phyloP scores from a whole-genome alignment of 176 grass and related monocot species.

The Oropetium thomaeum region DNA sequence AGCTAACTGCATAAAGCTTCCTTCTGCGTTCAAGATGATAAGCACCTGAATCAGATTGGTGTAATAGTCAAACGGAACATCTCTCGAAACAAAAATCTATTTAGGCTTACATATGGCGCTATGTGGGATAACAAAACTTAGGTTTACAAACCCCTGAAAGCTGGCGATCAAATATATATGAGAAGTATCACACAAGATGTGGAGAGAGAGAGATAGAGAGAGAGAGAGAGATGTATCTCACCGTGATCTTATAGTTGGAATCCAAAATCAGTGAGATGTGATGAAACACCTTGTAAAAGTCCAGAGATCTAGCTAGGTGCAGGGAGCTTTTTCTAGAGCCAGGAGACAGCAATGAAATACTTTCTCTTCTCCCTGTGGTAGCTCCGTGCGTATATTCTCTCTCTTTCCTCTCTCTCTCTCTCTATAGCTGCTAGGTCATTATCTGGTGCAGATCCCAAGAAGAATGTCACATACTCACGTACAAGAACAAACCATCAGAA shows the following conservation, averaged over 20 bases:
- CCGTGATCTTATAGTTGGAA: background rate
- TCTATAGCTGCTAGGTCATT: conserved; percentile 16
- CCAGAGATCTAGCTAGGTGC: conserved; percentile 35
- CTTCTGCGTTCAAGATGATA: background rate
- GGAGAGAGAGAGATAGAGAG: background rate
- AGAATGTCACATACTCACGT: conserved; percentile 34
- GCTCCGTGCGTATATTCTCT: background rate
- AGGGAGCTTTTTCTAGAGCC: conserved; percentile 14
- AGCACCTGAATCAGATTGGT: background rate
- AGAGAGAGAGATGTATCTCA: conserved; percentile 25
- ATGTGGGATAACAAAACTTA: background rate
- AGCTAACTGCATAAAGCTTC: background rate
- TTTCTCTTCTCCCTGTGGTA: conserved; percentile 11
- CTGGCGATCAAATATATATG: background rate
- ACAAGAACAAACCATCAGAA: background rate
- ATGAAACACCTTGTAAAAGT: conserved; percentile 12
- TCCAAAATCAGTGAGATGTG: conserved; percentile 27
- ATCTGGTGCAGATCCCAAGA: conserved; percentile 57
- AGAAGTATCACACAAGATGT: no score
- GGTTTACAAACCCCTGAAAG: background rate
- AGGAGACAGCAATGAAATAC: conserved; percentile 14
- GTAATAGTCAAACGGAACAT: background rate
- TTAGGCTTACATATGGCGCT: background rate
- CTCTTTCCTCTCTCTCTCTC: background rate
- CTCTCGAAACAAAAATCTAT: background rate